Base-by-base conservation (phyloP, 345 rosid species). In the Clausena lansium region DNA sequence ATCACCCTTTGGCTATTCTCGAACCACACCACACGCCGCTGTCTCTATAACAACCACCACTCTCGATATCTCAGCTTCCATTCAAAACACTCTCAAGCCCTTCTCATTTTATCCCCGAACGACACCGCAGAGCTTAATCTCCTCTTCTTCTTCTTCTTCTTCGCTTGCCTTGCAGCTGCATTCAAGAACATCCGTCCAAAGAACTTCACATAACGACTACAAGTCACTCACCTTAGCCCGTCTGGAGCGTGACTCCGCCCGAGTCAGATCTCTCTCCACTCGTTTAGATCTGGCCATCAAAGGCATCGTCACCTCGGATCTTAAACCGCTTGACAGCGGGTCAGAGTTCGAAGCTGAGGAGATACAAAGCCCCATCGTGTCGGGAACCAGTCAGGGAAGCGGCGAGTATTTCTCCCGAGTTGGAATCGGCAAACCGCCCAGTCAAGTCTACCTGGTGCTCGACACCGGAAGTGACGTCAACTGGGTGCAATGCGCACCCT, bases 401-500 rank as follows among this genome's bases (percentile, higher is more conserved):
- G 99, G 99, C 28, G 99, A 93, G 92, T 95, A 93, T 75, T 95
- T 95, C 85, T 84, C 97, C 71, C 89, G 99, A 76, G 77, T 92
- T 6, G 95, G 94, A 25, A 85, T 95, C 60, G 99, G 99, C 1
- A 86, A 81, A 41, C 99, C 99, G 50, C 81, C 94, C 74, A 92
- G 84, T 78, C 84, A 83, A 22, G 88, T 86, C 14, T 91, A 93
- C 72, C 76, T 95, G 92, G 97, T 95, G 25, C 83, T 95, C 20
- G 98, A 95, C 78, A 91, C 95, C 0, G 98, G 97, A 13, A 95
- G 98, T 45, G 98, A 93, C 83, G 87, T 93, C n/a, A 91, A 86
- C 82, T 93, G 98, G 99, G 35, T 93, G 35, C 99, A 93, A 71
- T 95, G 98, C 69, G 81, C 93, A 0, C 99, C 99, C 74, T 92